Evolutionary conservation across 2,329 filamentous ascomycete genomes (phyloP), one percentile per base, ranked within the genome.

Genomic region (Sarocladium brachiariae): DNA sequence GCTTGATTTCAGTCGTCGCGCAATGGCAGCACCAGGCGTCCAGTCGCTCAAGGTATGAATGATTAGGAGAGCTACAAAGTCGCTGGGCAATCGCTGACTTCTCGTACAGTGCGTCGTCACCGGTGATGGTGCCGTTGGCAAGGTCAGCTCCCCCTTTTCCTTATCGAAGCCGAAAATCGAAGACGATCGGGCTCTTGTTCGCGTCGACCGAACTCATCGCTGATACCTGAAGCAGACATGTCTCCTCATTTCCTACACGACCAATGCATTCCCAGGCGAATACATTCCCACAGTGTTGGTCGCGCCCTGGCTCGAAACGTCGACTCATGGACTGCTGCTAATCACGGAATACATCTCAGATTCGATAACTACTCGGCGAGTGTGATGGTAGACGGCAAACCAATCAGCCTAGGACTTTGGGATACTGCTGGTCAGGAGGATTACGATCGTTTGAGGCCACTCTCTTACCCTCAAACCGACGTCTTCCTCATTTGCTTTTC

Each of bases 311-410:
- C 25, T 11, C 9, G 39, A 30, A 8, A 18, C 11, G 30, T 9
- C 43, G 23, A 13, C 13, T 39, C 16, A 18, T 4, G 11, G n/a
- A 7, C 13, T 16, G 7, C n/a, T 8, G 35, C 35, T 39, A 16
- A 39, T 16, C 7, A 39, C 18, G 7, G 35, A 19, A 19, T 21
- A 21, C 35, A 13, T 38, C 54, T 21, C 60, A 96, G 90, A 56
- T 97, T 97, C 72, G 92, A 97, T 69, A 99, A 99, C 76, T 97
- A 97, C 77, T 96, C 92, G 33, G 93, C 93, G 57, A 96, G 90
- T 76, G 93, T 99, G 51, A 96, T 96, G 89, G 93, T 97, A 51
- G 93, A 97, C 75, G 90, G 91, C 63, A 95, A 95, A 75, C 92
- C 92, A 54, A 96, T 97, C 73, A 96, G 90, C 71, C 73, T 99